Percentiles rank a stretch among this genome's conserved stretches.
These are phyloP conservation scores for Nakazawaea ernobii DNA, from an alignment of 805 yeast genomes.

Conservation along the genomic window DNA sequence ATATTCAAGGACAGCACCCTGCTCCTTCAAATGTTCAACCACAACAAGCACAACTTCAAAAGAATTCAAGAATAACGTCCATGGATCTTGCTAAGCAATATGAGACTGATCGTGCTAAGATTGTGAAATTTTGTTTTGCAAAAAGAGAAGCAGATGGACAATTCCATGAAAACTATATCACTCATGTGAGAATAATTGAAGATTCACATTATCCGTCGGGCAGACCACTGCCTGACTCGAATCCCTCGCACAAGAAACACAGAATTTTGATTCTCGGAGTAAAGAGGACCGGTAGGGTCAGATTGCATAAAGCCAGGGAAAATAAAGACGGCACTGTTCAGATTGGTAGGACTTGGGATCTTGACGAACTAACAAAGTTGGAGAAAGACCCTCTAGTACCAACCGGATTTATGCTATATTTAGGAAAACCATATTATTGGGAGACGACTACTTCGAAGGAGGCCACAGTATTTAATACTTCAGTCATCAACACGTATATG, in stretches of 20 bases:
- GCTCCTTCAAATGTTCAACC: background rate
- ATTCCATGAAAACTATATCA: slow-evolving; percentile 54
- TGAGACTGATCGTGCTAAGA: slow-evolving; percentile 45
- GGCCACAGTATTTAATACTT: slow-evolving; percentile 50
- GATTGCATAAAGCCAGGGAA: slow-evolving; percentile 81
- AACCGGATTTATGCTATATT: slow-evolving; percentile 51
- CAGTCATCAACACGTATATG: slow-evolving; percentile 45
- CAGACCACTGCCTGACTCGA: slow-evolving; percentile 57
- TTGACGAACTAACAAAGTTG: slow-evolving; percentile 59
- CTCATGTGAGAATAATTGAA: slow-evolving; percentile 73
- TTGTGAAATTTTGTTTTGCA: slow-evolving; percentile 45
- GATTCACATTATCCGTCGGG: slow-evolving; percentile 63
- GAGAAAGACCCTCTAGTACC: slow-evolving; percentile 47
- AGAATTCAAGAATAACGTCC: slow-evolving; percentile 14
- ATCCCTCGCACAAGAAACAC: slow-evolving; percentile 46
- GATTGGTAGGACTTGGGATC: slow-evolving; percentile 89
- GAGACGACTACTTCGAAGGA: slow-evolving; percentile 54
- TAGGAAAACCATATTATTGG: slow-evolving; percentile 87
- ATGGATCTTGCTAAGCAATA: slow-evolving; percentile 48
- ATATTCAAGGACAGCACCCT: background rate
- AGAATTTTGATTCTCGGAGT: slow-evolving; percentile 59
- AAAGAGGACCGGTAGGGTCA: slow-evolving; percentile 60
- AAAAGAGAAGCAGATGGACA: slow-evolving; percentile 35
- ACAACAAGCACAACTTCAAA: background rate
- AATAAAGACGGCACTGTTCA: slow-evolving; percentile 71